Evolutionary conservation across 179 eudicot species (phyloP).

Genomic region (Camellia oleifera): DNA sequence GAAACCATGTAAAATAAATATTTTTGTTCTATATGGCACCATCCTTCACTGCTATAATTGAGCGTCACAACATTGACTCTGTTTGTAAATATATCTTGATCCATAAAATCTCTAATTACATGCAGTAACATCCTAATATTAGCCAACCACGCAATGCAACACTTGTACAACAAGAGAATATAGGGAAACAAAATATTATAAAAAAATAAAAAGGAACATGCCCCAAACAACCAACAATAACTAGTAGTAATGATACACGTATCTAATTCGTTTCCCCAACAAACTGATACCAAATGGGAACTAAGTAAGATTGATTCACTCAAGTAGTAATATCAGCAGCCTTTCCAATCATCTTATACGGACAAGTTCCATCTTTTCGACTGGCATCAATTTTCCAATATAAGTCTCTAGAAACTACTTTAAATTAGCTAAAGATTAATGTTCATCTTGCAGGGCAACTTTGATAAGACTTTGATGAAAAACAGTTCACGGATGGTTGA

Average conservation of each 20-base stretch:
- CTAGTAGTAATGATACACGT: not conserved
- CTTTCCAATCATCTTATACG: not conserved
- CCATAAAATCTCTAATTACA: not conserved
- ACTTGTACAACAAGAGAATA: not conserved
- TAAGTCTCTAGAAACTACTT: not conserved
- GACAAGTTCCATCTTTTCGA: not conserved
- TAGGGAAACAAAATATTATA: not conserved
- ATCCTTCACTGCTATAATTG: not conserved
- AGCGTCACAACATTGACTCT: not conserved
- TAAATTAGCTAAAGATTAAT: not conserved
- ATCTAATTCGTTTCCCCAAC: not conserved
- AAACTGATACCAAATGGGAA: not conserved
- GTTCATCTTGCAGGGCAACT: not conserved
- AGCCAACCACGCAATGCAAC: not conserved
- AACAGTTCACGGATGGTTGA: not conserved
- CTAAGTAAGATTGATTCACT: not conserved
- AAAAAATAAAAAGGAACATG: not conserved
- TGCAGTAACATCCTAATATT: not conserved
- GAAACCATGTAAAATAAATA: not conserved
- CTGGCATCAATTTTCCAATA: slow-evolving; percentile 1
- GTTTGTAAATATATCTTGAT: not conserved
- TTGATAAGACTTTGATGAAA: not conserved
- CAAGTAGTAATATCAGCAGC: not conserved
- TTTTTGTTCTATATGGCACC: not conserved
- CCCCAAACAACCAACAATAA: not conserved